Base-by-base conservation (phyloP, 2,329 filamentous ascomycete genomes). In the Allantophomopsis cytisporea region DNA sequence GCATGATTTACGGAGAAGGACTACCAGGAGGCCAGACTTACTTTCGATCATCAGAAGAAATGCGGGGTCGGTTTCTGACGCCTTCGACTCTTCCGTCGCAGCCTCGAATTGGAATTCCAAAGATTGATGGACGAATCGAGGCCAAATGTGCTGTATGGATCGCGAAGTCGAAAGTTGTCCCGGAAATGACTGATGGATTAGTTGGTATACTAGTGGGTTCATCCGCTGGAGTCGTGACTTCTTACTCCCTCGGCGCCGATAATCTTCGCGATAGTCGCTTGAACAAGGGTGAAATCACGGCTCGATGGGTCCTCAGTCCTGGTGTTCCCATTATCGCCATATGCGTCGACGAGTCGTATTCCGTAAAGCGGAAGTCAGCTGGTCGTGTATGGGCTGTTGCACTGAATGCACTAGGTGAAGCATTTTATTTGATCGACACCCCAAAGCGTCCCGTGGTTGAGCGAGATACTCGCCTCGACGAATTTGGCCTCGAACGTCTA, bases 381-480 rank as follows among this genome's bases (percentile, higher is more conserved):
- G 73, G 75, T 11, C 78, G 88, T 20, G 73, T 91, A 11, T 96
- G 87, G 86, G 86, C 84, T n/a, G 80, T 89, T 33, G 84, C 77
- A n/a, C 61, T 98, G 39, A 98, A 98, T 55, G 89, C 91, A 0
- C 66, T 98, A 7, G 91, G 91, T 1, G 91, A 98, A 57, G 66
- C 94, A 0, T 96, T 81, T 57, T 94, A 89, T 49, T 65, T 96
- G 2, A 81, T 73, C 2, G 77, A 84, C 37, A 68, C 80, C 6
- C 86, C 85, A 0, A 67, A 59, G 18, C 66, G 68, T 30, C 63
- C 70, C 15, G 64, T 71, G 7, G 49, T 65, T 4, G 63, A 66
- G 23, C 67, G 68, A 41, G 58, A 59, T 30, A 56, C 61, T 2
- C 57, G 52, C 14, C 38, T 58, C n/a, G 52, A 54, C 49, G 49